phyloP scores from a whole-genome alignment of 257 asterid genomes.

The Cinchona pubescens region DNA sequence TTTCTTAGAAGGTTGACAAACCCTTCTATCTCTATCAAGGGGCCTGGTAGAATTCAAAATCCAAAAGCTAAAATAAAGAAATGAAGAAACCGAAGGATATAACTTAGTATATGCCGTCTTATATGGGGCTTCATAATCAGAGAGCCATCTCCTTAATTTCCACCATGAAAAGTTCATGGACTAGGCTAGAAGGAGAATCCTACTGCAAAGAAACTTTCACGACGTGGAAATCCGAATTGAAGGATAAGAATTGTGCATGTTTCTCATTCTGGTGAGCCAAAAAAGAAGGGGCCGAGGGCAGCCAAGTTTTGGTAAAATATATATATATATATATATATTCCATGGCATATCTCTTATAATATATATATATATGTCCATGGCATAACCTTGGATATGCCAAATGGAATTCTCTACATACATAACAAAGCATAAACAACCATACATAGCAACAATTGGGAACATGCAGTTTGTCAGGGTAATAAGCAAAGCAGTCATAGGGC shows the following conservation, averaged over 20 bases:
- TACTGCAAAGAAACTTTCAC: conserved; percentile 9
- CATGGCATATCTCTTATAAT: too few species aligned
- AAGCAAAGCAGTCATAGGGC: conserved; percentile 49
- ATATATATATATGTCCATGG: too few species aligned
- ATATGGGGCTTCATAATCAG: conserved; percentile 1
- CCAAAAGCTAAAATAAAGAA: background rate
- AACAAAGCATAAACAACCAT: background rate
- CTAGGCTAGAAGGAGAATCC: conserved; percentile 32
- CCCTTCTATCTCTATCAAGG: background rate
- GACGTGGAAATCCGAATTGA: conserved; percentile 11
- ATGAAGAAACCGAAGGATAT: conserved; percentile 17
- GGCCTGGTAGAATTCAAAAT: background rate
- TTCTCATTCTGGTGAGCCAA: conserved; percentile 5
- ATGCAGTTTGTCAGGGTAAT: background rate
- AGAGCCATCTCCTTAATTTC: conserved; percentile 18
- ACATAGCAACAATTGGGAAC: background rate
- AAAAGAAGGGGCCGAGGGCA: background rate
- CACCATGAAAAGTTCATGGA: background rate
- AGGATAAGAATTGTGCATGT: conserved; percentile 10
- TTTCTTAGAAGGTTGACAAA: background rate
- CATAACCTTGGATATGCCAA: conserved; percentile 36
- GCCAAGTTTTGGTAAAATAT: conserved; percentile 4
- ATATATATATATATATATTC: too few species aligned
- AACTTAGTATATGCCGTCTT: conserved; percentile 28
- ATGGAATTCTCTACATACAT: conserved; percentile 1